A percentile compares a stretch with the other conserved stretches of the same genome.
Conservation (phyloP, 2,329 filamentous ascomycete genomes). For the Aspergillus tanneri region DNA sequence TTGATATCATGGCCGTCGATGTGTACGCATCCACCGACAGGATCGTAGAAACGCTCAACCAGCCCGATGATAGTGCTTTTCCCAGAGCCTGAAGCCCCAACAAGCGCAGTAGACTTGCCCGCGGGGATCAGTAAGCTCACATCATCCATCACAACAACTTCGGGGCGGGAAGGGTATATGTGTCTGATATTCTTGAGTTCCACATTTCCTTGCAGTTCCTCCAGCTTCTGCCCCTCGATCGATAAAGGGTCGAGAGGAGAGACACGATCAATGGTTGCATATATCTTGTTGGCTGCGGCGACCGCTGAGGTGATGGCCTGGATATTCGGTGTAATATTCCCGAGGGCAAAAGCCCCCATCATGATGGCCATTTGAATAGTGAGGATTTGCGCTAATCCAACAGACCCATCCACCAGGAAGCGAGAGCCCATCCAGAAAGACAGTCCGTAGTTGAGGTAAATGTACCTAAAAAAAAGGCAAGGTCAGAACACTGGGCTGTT, state of each 20-base stretch:
- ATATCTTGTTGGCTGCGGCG: constrained; percentile 87
- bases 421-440: constrained; percentile 85
- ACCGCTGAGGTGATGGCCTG: constrained; percentile 83
- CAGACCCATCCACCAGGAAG: constrained; percentile 66
- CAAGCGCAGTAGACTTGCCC: constrained; percentile 79
- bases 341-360: constrained; percentile 88
- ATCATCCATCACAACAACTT: not conserved
- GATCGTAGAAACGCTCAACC: constrained; percentile 79
- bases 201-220: constrained; percentile 55
- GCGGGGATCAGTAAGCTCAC: not conserved
- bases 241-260: constrained; percentile 80
- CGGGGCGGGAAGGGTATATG: not conserved
- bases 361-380: constrained; percentile 89
- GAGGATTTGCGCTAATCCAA: constrained; percentile 68
- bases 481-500: too few species aligned
- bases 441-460: constrained; percentile 85
- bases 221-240: constrained; percentile 69
- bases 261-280: constrained; percentile 81
- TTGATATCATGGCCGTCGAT: constrained; percentile 75
- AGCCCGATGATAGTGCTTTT: constrained; percentile 87
- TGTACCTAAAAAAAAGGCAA: too few species aligned
- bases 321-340: constrained; percentile 79
- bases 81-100: constrained; percentile 80
- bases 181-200: not conserved
- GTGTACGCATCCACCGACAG: constrained; percentile 65